Percentiles rank a stretch among this genome's conserved stretches.
Evolutionary conservation across 805 yeast genomes (phyloP).

Genomic region (Ogataea trehalophila): DNA sequence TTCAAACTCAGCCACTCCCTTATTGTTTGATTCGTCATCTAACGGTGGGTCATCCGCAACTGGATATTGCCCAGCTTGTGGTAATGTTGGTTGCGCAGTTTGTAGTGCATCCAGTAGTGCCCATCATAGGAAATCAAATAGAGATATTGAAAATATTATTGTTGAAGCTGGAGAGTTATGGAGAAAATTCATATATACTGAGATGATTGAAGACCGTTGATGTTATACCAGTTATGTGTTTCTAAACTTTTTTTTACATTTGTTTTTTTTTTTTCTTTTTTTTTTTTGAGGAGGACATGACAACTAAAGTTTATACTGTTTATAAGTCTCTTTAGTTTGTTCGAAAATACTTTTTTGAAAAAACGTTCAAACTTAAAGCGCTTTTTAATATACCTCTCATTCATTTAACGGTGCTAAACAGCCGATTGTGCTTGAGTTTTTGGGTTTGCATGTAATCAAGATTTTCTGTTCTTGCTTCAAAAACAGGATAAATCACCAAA

Average conservation of each 20-base stretch:
- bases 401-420: too few species aligned
- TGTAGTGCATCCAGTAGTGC: conserved; percentile 7
- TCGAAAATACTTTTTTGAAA: too few species aligned
- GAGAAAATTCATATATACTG: conserved; percentile 76
- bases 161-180: conserved; percentile 82
- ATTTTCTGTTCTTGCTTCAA: too few species aligned
- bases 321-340: too few species aligned
- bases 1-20: neutral
- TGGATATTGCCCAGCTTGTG: conserved; percentile 7
- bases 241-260: neutral
- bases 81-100: conserved; percentile 7
- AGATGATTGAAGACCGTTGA: conserved; percentile 41
- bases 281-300: neutral
- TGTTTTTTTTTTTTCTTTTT: neutral
- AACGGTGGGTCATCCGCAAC: neutral
- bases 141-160: conserved; percentile 68
- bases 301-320: too few species aligned
- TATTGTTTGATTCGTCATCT: neutral
- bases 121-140: conserved; percentile 22
- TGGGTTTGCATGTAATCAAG: too few species aligned
- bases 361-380: too few species aligned
- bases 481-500: too few species aligned
- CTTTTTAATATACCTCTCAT: too few species aligned
- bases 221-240: neutral
- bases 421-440: too few species aligned